Evolutionary conservation across 345 rosid genomes (phyloP).

Genomic region (Hevea brasiliensis): DNA sequence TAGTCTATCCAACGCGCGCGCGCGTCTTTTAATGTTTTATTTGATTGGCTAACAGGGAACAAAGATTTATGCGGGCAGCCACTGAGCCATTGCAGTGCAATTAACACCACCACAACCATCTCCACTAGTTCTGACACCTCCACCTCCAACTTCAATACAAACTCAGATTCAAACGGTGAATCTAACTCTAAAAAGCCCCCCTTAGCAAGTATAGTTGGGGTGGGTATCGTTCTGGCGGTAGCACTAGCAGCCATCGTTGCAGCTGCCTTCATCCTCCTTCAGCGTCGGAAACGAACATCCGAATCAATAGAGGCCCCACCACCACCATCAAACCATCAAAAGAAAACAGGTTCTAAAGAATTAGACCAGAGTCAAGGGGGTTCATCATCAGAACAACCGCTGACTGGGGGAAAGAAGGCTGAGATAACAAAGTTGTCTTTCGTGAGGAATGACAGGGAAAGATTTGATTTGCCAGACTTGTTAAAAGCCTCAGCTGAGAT

Average conservation of each 20-base stretch:
- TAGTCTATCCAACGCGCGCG: too few relatives aligned
- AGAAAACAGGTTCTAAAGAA: slow-evolving; percentile 42
- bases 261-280: slow-evolving; percentile 13
- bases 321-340: slow-evolving; percentile 38
- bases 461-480: slow-evolving; percentile 74
- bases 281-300: slow-evolving; percentile 12
- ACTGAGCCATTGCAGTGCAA: slow-evolving; percentile 20
- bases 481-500: slow-evolving; percentile 88
- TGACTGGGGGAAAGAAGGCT: slow-evolving; percentile 30
- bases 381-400: slow-evolving; percentile 26
- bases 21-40: not conserved
- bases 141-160: not conserved
- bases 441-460: slow-evolving; percentile 62
- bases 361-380: not conserved
- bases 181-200: slow-evolving; percentile 14
- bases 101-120: too few relatives aligned
- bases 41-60: slow-evolving; percentile 50
- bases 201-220: slow-evolving; percentile 21
- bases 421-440: slow-evolving; percentile 52
- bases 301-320: slow-evolving; percentile 43
- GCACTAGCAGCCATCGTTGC: slow-evolving; percentile 25
- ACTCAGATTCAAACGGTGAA: not conserved
- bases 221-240: slow-evolving; percentile 25
- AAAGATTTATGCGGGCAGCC: slow-evolving; percentile 68
- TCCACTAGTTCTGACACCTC: too few relatives aligned